Base-by-base conservation (phyloP, 352 stramenopile species). In the Phytophthora constricta region DNA sequence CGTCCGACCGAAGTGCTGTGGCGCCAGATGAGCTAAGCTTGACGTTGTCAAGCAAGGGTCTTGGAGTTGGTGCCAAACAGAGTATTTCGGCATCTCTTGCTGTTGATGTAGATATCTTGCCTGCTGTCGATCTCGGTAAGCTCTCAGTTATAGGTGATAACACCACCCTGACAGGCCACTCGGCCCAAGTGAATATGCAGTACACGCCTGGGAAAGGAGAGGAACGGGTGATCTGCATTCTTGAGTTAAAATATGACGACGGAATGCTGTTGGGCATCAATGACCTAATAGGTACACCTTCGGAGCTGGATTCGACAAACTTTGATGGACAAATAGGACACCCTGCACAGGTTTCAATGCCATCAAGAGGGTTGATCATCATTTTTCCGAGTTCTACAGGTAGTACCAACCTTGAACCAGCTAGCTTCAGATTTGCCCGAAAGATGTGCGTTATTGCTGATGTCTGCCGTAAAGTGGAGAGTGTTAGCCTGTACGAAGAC, bases 251-350 rank as follows among this genome's bases (percentile, higher is more conserved):
- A 22, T 59, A 66, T 13, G 46, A 70, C 33, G 47, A 70, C 28
- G 62, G 68, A 2, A 62, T 67, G 54, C 25, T 80, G 20, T 11
- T 80, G 27, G 69, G 65, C 7, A 37, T 80, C 13, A 69, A 70
- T 25, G 62, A 67, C 33, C 50, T 53, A 33, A n/a, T 19, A 11
- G 37, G 14, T 11, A 45, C 37, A 5, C 43, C 10, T 42, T 13
- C n/a, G 34, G 34, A 42, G 34, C 9, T 16, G 10, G 4, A 42
- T 13, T 3, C 34, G n/a, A 10, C 34, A 16, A 42, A 3, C 4
- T 13, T 42, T n/a, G n/a, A n/a, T n/a, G n/a, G n/a, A n/a, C n/a
- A n/a, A 16, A 13, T 42, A 42, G 10, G n/a, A 10, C 34, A 16
- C 34, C 37, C 16, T 49, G 2, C 31, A 33, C 14, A 55, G 14